Percentiles rank a stretch among this genome's conserved stretches.
These are phyloP conservation scores for Pythium chondricola DNA, from an alignment of 352 stramenopile genomes.

Conservation along the genomic window DNA sequence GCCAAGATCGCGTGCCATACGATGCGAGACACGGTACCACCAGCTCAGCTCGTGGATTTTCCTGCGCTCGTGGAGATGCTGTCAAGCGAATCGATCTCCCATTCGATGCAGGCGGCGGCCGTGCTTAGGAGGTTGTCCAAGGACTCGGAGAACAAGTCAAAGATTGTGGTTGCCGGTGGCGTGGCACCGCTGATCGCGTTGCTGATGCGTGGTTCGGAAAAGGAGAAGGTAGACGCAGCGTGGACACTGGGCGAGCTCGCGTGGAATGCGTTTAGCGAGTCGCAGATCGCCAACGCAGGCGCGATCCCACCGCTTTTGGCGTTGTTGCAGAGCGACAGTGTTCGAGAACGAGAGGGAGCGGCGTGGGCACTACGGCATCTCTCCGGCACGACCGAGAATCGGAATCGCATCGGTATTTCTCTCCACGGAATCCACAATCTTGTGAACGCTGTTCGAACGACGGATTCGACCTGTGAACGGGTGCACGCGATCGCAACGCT, in stretches of 20 bases:
- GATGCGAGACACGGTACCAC: not conserved
- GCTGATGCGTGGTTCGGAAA: slow-evolving; percentile 1
- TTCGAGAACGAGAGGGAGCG: slow-evolving; percentile 13
- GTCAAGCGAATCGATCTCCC: not conserved
- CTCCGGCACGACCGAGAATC: slow-evolving; percentile 12
- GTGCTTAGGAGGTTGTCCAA: slow-evolving; percentile 10
- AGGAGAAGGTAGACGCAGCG: slow-evolving; percentile 12
- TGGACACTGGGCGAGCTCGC: slow-evolving; percentile 17
- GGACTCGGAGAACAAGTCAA: slow-evolving; percentile 14
- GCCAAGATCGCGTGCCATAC: slow-evolving; percentile 13
- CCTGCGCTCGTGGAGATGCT: slow-evolving; percentile 11
- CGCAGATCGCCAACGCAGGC: slow-evolving; percentile 14
- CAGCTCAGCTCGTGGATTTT: slow-evolving; percentile 12
- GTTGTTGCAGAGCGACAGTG: slow-evolving; percentile 10
- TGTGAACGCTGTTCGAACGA: slow-evolving; percentile 3
- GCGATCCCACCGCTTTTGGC: slow-evolving; percentile 9
- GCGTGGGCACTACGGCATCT: slow-evolving; percentile 16
- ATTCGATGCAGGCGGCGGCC: not conserved
- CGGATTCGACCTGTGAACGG: slow-evolving; percentile 11
- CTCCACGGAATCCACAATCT: not conserved
- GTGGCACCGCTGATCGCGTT: slow-evolving; percentile 11
- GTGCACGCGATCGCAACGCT: slow-evolving; percentile 16
- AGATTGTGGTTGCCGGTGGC: slow-evolving; percentile 15
- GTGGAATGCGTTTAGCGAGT: slow-evolving; percentile 17
- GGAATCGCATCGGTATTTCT: not conserved